A percentile compares a stretch with the other conserved stretches of the same genome.
Evolutionary conservation across 345 rosid species (phyloP).

Genomic region (Eucalyptus curtisii): DNA sequence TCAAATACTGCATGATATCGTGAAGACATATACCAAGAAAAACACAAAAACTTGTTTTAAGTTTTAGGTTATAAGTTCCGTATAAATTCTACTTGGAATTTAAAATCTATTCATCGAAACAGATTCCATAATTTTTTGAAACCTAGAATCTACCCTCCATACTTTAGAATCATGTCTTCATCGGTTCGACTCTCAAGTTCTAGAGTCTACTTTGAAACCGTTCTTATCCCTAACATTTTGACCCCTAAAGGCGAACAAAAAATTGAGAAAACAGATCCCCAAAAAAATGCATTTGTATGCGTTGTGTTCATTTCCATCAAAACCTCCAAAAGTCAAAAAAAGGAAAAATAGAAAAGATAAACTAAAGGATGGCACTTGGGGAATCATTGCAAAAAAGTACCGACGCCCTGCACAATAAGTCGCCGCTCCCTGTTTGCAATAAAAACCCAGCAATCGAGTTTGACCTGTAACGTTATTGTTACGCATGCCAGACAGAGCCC

Average conservation of each 20-base stretch:
- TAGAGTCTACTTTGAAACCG: no score
- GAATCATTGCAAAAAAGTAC: neutral
- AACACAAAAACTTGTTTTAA: no score
- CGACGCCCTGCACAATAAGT: neutral
- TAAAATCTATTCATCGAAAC: accelerated
- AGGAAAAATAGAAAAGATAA: neutral
- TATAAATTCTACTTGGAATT: accelerated
- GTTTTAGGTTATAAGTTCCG: no score
- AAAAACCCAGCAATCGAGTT: neutral
- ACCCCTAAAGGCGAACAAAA: neutral
- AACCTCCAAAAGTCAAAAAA: neutral
- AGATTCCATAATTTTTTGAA: no score
- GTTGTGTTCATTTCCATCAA: neutral
- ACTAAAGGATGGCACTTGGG: neutral
- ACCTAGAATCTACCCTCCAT: accelerated
- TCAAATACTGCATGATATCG: accelerated
- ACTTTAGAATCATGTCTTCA: no score
- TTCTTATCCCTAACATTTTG: no score
- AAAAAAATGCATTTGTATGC: neutral
- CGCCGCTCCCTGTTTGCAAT: neutral
- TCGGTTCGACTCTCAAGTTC: no score
- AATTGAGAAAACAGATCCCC: neutral
- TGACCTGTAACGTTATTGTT: neutral
- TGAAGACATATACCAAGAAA: no score
- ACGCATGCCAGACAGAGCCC: neutral